A percentile compares a stretch with the other conserved stretches of the same genome.
Conservation (phyloP, 2,329 filamentous ascomycete species). For the Aureobasidium sp. region DNA sequence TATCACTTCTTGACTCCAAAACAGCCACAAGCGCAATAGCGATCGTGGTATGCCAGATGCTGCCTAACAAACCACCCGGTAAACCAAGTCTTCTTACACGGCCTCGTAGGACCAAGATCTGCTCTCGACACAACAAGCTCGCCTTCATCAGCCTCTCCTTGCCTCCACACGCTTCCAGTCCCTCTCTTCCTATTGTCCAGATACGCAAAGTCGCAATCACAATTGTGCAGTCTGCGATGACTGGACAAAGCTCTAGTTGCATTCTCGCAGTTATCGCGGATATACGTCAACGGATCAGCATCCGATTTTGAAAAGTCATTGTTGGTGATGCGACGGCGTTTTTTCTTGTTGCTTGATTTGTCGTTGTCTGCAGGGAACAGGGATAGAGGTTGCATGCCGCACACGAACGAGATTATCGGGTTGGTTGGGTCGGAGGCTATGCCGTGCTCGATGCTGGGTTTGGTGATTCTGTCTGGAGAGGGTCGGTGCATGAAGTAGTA, state of each 20-base stretch:
- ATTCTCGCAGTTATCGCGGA: conserved; percentile 5
- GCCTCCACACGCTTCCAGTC: neutral
- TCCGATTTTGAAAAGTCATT: neutral
- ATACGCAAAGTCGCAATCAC: conserved; percentile 10
- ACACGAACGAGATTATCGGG: neutral
- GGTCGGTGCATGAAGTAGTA: neutral
- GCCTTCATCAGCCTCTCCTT: neutral
- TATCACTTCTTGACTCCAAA: neutral
- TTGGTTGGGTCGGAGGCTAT: neutral
- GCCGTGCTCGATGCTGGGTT: conserved; percentile 1
- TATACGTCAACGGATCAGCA: neutral
- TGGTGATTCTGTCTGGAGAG: neutral
- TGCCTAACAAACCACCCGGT: conserved; percentile 9
- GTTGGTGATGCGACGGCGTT: conserved; percentile 8
- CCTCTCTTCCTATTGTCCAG: neutral
- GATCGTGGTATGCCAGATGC: conserved; percentile 8
- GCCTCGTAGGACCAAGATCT: neutral
- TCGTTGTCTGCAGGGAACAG: neutral
- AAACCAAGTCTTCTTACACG: conserved; percentile 6
- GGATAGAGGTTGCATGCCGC: neutral
- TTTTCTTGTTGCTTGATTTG: neutral
- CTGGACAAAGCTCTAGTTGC: neutral
- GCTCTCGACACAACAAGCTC: neutral
- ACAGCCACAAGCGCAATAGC: neutral
- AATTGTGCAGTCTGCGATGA: conserved; percentile 3